Evolutionary conservation across 352 stramenopile species (phyloP), one percentile per base, ranked within the genome.

Genomic region (Pythium vanterpoolii): DNA sequence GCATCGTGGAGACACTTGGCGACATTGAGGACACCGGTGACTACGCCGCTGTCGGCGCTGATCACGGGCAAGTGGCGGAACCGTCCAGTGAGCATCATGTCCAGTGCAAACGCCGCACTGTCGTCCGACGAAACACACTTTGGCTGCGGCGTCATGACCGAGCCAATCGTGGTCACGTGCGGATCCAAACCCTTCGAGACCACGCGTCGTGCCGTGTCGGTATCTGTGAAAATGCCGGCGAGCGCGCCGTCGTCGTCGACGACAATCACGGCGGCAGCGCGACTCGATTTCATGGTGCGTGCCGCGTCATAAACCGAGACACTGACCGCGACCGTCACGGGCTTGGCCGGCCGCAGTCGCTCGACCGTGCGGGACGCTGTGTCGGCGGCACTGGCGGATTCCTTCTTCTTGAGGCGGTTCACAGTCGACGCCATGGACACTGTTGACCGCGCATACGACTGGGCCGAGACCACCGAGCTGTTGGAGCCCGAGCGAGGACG

Each of bases 1-100:
- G 96, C 97, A 78, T 99, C 97, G 70, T 99, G 97, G 49, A 99
- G 69, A 59, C 97, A 99, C 76, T 99, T 99, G 1, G 95, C 95
- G 49, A 99, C 98, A 61, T 99, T 98, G 11, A 99, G 76, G 11
- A 99, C 61, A 11, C 97, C 97, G 14, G 97, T 90, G 36, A 99
- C 95, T 21, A 79, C 83, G 8, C 85, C 87, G 23, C 69, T 85
- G 34, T 82, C 62, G 9, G 74, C 72, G 50, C 85, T 93, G 5
- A 98, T 80, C 0, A 99, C 97, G 21, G 97, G 97, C 39, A 99
- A 77, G 62, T 99, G 96, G 24, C 95, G 92, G 76, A 99, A 99
- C n/a, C 82, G 84, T 7, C 87, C 87, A 8, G 69, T 89, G 19
- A 96, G 71, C 87, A 96, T 96, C 46, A 77, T 93, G 48, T 94